phyloP scores from a whole-genome alignment of 2,329 filamentous ascomycete genomes.

The Leptodontidium sp. region DNA sequence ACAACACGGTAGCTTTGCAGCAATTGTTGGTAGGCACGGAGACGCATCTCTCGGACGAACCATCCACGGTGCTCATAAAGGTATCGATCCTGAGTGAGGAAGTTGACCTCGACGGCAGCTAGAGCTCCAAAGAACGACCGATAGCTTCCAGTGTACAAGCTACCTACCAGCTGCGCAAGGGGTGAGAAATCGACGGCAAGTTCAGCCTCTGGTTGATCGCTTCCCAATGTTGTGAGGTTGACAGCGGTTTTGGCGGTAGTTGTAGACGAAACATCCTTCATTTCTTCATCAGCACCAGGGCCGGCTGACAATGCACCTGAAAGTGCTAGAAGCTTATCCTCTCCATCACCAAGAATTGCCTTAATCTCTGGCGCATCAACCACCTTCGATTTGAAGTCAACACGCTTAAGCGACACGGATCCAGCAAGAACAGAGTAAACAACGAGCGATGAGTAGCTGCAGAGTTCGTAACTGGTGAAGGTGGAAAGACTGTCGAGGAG shows the following conservation, averaged over 20 bases:
- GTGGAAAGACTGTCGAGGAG: constrained; percentile 97
- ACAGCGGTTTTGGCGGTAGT: constrained; percentile 75
- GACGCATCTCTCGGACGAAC: constrained; percentile 98
- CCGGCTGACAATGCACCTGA: constrained; percentile 83
- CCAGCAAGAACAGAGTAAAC: constrained; percentile 96
- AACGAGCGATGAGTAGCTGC: constrained; percentile 93
- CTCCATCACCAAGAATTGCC: constrained; percentile 88
- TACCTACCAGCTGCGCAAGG: constrained; percentile 86
- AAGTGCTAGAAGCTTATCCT: constrained; percentile 86
- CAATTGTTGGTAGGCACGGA: constrained; percentile 95
- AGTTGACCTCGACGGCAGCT: constrained; percentile 89
- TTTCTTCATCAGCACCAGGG: constrained; percentile 80
- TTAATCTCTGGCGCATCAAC: constrained; percentile 98
- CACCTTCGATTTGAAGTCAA: constrained; percentile 99
- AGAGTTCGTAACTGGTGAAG: constrained; percentile 98
- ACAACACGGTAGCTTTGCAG: constrained; percentile 97
- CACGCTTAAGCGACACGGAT: constrained; percentile 91
- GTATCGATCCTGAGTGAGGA: constrained; percentile 93
- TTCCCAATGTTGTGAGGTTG: constrained; percentile 85
- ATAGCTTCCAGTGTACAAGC: constrained; percentile 93
- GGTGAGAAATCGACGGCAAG: constrained; percentile 87
- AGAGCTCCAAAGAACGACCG: constrained; percentile 91
- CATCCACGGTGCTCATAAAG: constrained; percentile 94
- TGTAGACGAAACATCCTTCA: constrained; percentile 66
- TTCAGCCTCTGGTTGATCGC: constrained; percentile 80